phyloP scores from a whole-genome alignment of 2,329 filamentous ascomycete species.

The Aspergillus clavatus region DNA sequence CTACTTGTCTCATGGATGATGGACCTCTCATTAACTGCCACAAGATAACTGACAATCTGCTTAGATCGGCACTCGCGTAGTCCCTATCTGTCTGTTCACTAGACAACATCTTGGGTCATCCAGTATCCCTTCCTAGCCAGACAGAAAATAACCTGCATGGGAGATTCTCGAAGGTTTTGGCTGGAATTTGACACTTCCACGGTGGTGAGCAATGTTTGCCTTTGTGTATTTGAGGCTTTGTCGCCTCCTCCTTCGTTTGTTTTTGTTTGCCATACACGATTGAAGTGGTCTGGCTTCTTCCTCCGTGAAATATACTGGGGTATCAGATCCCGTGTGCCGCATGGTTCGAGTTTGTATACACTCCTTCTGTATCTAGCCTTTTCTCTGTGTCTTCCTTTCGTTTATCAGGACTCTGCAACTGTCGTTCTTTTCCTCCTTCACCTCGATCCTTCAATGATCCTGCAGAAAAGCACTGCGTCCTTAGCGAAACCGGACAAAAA shows the following conservation, averaged over 20 bases:
- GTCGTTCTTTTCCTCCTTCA: not conserved
- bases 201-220: constrained; percentile 12
- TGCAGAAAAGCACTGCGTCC: not conserved
- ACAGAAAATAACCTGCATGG: constrained; percentile 9
- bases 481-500: not conserved
- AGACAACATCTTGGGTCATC: constrained; percentile 7
- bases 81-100: constrained; percentile 8
- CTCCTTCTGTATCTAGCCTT: not conserved
- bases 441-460: not conserved
- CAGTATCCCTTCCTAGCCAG: constrained; percentile 10
- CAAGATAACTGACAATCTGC: constrained; percentile 8
- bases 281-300: not conserved
- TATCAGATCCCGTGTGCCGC: not conserved
- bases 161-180: constrained; percentile 12
- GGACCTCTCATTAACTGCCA: constrained; percentile 10
- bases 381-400: not conserved
- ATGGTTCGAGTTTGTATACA: not conserved
- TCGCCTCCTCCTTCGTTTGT: not conserved
- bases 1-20: constrained; percentile 11
- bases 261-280: not conserved
- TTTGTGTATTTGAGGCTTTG: constrained; percentile 9
- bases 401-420: not conserved
- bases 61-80: constrained; percentile 16
- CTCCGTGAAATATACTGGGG: not conserved
- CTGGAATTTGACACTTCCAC: constrained; percentile 12